phyloP scores from a whole-genome alignment of 2,329 filamentous ascomycete species.

The Metarhizium humberi region DNA sequence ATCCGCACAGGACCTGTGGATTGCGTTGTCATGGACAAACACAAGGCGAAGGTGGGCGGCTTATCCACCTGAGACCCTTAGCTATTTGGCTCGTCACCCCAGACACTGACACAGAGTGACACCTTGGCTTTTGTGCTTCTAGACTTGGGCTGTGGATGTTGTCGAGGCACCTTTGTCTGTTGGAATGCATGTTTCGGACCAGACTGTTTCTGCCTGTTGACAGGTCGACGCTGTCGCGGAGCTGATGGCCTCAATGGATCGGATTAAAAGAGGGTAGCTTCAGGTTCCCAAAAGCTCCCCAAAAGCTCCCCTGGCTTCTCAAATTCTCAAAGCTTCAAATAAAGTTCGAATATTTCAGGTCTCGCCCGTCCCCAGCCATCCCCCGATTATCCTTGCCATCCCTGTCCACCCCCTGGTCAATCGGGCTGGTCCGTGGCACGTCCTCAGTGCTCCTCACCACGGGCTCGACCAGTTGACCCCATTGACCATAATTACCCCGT shows the following conservation, averaged over 20 bases:
- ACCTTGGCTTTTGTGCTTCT: no score
- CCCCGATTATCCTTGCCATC: not conserved
- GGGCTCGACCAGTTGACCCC: not conserved
- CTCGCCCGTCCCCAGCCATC: not conserved
- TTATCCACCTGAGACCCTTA: constrained; percentile 1
- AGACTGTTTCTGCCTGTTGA: no score
- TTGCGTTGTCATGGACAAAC: not conserved
- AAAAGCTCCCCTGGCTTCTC: no score
- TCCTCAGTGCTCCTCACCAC: not conserved
- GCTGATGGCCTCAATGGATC: no score
- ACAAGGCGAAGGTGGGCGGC: not conserved
- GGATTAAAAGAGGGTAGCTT: no score
- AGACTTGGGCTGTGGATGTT: no score
- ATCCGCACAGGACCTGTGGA: not conserved
- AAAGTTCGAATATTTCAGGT: not conserved
- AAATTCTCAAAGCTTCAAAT: not conserved
- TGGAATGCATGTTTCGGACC: not conserved
- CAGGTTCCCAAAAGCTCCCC: no score
- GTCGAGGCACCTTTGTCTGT: not conserved
- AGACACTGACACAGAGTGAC: no score
- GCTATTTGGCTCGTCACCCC: not conserved
- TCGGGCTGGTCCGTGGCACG: constrained; percentile 3
- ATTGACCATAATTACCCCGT: not conserved
- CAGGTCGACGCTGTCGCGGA: no score
- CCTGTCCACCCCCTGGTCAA: not conserved